Evolutionary conservation across 2,329 filamentous ascomycete species (phyloP).

Genomic region (Trichoderma oligosporum): DNA sequence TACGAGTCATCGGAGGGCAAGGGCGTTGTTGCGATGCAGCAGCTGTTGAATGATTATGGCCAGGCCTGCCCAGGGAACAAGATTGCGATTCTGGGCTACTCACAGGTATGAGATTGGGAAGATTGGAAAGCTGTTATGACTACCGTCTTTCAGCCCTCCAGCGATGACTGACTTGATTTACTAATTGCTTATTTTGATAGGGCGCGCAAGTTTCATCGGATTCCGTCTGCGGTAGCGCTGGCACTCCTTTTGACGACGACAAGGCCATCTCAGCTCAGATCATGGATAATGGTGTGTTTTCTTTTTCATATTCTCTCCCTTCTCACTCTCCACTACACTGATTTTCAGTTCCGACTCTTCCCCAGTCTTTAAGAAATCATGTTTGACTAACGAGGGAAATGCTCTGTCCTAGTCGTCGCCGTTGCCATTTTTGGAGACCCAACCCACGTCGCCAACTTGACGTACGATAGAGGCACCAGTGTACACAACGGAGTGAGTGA

Average conservation of each 20-base stretch:
- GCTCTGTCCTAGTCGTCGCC: constrained; percentile 35
- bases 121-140: background rate
- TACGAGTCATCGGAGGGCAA: constrained; percentile 37
- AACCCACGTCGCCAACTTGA: constrained; percentile 34
- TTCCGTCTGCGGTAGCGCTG: constrained; percentile 37
- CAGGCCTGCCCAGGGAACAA: constrained; percentile 37
- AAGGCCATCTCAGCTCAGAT: constrained; percentile 29
- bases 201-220: constrained; percentile 40
- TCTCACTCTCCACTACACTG: background rate
- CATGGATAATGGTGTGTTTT: constrained; percentile 34
- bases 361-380: background rate
- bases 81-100: constrained; percentile 42
- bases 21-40: constrained; percentile 33
- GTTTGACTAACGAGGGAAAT: background rate
- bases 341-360: background rate
- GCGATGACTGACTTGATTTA: background rate
- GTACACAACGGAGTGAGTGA: constrained; percentile 36
- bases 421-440: constrained; percentile 42
- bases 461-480: constrained; percentile 39
- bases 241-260: constrained; percentile 26
- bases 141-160: no score
- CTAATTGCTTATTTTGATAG: constrained; percentile 23
- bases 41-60: constrained; percentile 33
- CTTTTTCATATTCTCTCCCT: background rate
- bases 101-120: constrained; percentile 32